These are phyloP conservation scores for Phialocephala sp. DNA, from an alignment of 2,329 filamentous ascomycete species.

Conservation along the genomic window DNA sequence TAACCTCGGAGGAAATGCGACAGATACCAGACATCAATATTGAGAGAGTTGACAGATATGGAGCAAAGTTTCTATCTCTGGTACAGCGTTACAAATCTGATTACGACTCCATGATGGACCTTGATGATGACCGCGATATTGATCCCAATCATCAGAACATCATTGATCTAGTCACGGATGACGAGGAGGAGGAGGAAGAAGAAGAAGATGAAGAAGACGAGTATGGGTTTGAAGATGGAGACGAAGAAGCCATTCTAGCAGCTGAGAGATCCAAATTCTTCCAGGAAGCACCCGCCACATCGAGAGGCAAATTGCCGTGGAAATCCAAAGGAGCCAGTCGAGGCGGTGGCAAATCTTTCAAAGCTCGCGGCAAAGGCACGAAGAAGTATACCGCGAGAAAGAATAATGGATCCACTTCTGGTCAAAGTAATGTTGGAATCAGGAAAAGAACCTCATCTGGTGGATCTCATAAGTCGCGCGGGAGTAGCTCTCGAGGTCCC, in stretches of 20 bases:
- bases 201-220: slow-evolving; percentile 25
- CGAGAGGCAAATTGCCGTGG: slow-evolving; percentile 7
- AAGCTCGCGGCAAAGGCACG: slow-evolving; percentile 12
- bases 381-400: slow-evolving; percentile 20
- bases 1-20: slow-evolving; percentile 64
- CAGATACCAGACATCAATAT: slow-evolving; percentile 66
- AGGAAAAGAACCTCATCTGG: slow-evolving; percentile 31
- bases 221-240: slow-evolving; percentile 24
- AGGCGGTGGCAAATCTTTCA: background rate
- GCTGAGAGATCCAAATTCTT: slow-evolving; percentile 25
- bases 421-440: slow-evolving; percentile 29
- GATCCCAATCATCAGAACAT: slow-evolving; percentile 49
- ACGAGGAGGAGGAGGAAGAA: slow-evolving; percentile 29
- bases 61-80: slow-evolving; percentile 64
- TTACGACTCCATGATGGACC: slow-evolving; percentile 56
- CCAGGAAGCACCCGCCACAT: background rate
- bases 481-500: slow-evolving; percentile 9
- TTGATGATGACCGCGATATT: slow-evolving; percentile 27
- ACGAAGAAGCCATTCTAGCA: slow-evolving; percentile 19
- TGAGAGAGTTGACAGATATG: slow-evolving; percentile 67
- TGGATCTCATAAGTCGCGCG: slow-evolving; percentile 24
- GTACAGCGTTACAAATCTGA: slow-evolving; percentile 54
- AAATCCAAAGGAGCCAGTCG: background rate
- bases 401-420: slow-evolving; percentile 27
- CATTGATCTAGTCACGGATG: slow-evolving; percentile 57